These are phyloP conservation scores for Mortierella sp. DNA, from an alignment of 371 early-diverging fungal genomes.

Conservation along the genomic window DNA sequence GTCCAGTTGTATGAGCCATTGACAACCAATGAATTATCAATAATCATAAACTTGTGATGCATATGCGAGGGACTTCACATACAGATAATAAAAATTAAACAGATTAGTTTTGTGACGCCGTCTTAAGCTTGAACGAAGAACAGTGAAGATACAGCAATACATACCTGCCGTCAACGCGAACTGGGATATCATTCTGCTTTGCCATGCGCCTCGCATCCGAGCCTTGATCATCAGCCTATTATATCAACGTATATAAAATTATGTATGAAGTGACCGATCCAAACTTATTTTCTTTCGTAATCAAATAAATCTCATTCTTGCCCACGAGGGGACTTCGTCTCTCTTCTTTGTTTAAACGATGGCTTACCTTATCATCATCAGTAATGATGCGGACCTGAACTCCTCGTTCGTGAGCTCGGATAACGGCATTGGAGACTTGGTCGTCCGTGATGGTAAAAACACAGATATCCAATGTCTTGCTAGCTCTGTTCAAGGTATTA, in stretches of 20 bases:
- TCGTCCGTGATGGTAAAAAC: constrained; percentile 70
- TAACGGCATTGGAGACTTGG: constrained; percentile 60
- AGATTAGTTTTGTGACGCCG: not conserved
- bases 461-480: constrained; percentile 64
- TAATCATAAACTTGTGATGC: constrained; percentile 72
- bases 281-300: too few species aligned
- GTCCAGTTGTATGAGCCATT: constrained; percentile 76
- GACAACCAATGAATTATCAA: constrained; percentile 60
- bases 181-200: constrained; percentile 23
- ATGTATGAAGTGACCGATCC: too few species aligned
- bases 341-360: not conserved
- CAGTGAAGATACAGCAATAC: too few species aligned
- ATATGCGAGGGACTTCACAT: constrained; percentile 64
- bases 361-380: constrained; percentile 45
- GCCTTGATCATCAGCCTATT: constrained; percentile 42
- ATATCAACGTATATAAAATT: not conserved
- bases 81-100: not conserved
- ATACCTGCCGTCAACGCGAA: constrained; percentile 44
- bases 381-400: constrained; percentile 63
- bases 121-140: too few species aligned
- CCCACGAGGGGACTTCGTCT: too few species aligned
- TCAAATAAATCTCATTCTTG: too few species aligned
- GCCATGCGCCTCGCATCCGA: constrained; percentile 48
- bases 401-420: constrained; percentile 63
- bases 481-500: constrained; percentile 59